Evolutionary conservation across 306 rosid species (phyloP).

Genomic region (Vicia villosa): DNA sequence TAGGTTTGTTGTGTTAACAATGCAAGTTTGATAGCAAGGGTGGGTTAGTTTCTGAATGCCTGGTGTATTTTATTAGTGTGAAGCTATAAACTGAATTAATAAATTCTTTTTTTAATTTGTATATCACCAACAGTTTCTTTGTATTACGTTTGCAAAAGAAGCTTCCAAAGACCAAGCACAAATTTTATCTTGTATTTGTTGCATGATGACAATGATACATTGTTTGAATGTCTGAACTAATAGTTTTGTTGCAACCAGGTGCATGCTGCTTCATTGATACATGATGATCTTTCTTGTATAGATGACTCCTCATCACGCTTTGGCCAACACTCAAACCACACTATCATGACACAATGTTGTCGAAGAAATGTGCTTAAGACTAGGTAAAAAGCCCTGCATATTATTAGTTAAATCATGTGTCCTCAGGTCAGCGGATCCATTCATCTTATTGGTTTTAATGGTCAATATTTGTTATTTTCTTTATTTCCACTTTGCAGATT

Average conservation of each 20-base stretch:
- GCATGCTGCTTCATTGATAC: too few species aligned
- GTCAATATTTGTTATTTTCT: too few species aligned
- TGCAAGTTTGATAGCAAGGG: constrained; percentile 27
- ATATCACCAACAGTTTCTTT: constrained; percentile 19
- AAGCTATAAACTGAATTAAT: constrained; percentile 10
- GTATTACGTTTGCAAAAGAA: constrained; percentile 47
- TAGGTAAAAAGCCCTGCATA: constrained; percentile 51
- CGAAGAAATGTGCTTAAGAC: constrained; percentile 73
- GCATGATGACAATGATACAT: not conserved
- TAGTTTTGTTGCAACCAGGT: constrained; percentile 38
- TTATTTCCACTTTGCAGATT: too few species aligned
- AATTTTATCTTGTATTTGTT: not conserved
- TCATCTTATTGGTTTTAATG: too few species aligned
- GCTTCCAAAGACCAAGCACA: constrained; percentile 30
- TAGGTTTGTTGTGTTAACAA: constrained; percentile 17
- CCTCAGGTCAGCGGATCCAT: too few species aligned
- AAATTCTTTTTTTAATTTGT: constrained; percentile 8
- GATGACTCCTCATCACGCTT: constrained; percentile 82
- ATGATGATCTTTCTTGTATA: constrained; percentile 94
- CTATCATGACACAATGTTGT: constrained; percentile 57
- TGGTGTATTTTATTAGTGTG: constrained; percentile 15
- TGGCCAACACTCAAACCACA: constrained; percentile 88
- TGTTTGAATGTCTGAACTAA: constrained; percentile 4
- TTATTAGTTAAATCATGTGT: not conserved
- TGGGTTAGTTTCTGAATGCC: constrained; percentile 24